phyloP scores from a whole-genome alignment of 495 filamentous ascomycete genomes.

The Penicillium verhagenii region DNA sequence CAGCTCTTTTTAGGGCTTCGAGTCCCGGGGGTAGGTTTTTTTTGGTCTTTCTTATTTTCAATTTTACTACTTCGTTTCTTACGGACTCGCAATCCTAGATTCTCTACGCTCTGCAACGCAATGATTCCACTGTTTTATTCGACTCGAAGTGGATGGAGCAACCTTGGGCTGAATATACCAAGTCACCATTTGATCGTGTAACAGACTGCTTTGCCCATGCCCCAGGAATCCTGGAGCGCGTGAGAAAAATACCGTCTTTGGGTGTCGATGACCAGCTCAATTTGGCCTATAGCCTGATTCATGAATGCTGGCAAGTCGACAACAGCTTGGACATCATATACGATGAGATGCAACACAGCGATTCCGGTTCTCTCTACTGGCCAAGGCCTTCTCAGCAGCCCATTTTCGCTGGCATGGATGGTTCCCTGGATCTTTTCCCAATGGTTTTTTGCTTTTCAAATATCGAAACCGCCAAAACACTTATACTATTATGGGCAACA shows the following conservation, averaged over 20 bases:
- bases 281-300: neutral
- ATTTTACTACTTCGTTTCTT: neutral
- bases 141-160: constrained; percentile 25
- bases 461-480: constrained; percentile 22
- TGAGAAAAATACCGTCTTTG: constrained; percentile 4
- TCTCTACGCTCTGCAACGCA: constrained; percentile 4
- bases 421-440: neutral
- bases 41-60: neutral
- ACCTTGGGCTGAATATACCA: constrained; percentile 25
- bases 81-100: neutral
- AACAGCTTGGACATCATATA: neutral
- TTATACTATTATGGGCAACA: constrained; percentile 36
- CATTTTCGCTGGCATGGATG: neutral
- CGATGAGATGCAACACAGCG: neutral
- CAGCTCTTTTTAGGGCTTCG: constrained; percentile 31
- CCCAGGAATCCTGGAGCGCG: constrained; percentile 21
- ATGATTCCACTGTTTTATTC: constrained; percentile 24
- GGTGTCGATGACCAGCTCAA: neutral
- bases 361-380: neutral
- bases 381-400: neutral
- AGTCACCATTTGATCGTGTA: constrained; percentile 23
- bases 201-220: constrained; percentile 27
- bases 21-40: constrained; percentile 23
- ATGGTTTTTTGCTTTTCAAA: constrained; percentile 16
- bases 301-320: neutral